These are phyloP conservation scores for Eucalyptus fibrosa DNA, from an alignment of 345 rosid genomes.

Conservation along the genomic window DNA sequence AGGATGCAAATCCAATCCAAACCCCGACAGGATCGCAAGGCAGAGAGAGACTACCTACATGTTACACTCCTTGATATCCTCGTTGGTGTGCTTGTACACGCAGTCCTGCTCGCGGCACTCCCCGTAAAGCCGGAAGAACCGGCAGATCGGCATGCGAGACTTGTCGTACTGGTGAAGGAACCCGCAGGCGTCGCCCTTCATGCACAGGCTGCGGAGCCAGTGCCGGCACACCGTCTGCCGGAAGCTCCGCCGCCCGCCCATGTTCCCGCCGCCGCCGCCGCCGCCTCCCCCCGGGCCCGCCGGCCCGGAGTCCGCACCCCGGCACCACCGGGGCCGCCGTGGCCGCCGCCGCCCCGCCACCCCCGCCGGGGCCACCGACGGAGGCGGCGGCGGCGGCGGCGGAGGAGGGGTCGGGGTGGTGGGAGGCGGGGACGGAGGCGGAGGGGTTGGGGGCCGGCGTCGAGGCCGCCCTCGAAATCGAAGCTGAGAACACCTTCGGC, in stretches of 20 bases:
- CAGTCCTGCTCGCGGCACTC: conserved; percentile 99
- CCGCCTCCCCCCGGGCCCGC: not conserved
- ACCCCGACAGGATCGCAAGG: not conserved
- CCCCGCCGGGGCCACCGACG: not conserved
- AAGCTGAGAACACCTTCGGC: conserved; percentile 88
- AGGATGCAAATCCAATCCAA: not conserved
- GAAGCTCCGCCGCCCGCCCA: conserved; percentile 68
- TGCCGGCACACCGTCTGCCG: conserved; percentile 98
- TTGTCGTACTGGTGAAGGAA: conserved; percentile 97
- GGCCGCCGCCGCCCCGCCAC: not conserved
- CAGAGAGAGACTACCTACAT: conserved; percentile 32
- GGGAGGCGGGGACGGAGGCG: conserved; percentile 46
- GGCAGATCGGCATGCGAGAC: conserved; percentile 95
- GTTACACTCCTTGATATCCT: conserved; percentile 97
- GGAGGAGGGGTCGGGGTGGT: conserved; percentile 7
- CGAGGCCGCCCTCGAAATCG: conserved; percentile 97
- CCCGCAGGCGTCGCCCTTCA: conserved; percentile 99
- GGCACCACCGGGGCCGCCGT: not conserved
- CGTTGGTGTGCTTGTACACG: conserved; percentile 92
- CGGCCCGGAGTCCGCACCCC: not conserved
- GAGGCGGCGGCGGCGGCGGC: conserved; percentile 18
- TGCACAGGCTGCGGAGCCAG: conserved; percentile 97
- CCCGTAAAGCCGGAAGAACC: conserved; percentile 76
- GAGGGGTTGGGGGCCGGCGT: conserved; percentile 42
- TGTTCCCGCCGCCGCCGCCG: conserved; percentile 2